Percentiles rank a stretch among this genome's conserved stretches.
Evolutionary conservation across 345 rosid species (phyloP).

Genomic region (Corchorus olitorius): DNA sequence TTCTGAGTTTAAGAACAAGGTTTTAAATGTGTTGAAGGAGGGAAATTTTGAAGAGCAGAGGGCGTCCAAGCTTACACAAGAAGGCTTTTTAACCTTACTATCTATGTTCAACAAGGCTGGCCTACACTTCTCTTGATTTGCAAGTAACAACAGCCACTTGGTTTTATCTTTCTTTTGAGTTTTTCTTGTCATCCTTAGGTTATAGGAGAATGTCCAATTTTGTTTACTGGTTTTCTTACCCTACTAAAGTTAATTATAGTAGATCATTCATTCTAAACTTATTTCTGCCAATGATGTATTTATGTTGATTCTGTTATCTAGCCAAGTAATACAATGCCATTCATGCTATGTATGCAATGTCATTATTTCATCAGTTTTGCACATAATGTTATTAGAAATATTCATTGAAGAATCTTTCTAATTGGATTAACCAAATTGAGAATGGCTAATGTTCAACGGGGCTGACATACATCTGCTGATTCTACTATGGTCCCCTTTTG

Average conservation of each 20-base stretch:
- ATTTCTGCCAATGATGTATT: not conserved
- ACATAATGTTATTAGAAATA: too few relatives aligned
- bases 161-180: not conserved
- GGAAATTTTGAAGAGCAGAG: conserved; percentile 77
- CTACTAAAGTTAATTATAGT: too few relatives aligned
- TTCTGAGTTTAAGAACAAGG: conserved; percentile 74
- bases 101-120: conserved; percentile 87
- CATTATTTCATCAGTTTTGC: not conserved
- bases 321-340: not conserved
- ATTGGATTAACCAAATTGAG: not conserved
- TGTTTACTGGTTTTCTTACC: not conserved
- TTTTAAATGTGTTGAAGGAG: conserved; percentile 62
- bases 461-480: not conserved
- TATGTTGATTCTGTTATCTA: not conserved
- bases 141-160: not conserved
- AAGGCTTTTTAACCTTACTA: conserved; percentile 78
- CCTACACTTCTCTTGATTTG: conserved; percentile 63
- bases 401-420: too few relatives aligned
- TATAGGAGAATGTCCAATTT: not conserved
- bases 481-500: not conserved
- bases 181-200: not conserved
- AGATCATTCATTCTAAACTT: not conserved
- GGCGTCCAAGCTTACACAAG: conserved; percentile 70
- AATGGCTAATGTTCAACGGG: not conserved
- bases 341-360: not conserved